Evolutionary conservation across 1,284 basidiomycete species (phyloP), one percentile per base, ranked within the genome.

Genomic region (Amylostereum chailletii): DNA sequence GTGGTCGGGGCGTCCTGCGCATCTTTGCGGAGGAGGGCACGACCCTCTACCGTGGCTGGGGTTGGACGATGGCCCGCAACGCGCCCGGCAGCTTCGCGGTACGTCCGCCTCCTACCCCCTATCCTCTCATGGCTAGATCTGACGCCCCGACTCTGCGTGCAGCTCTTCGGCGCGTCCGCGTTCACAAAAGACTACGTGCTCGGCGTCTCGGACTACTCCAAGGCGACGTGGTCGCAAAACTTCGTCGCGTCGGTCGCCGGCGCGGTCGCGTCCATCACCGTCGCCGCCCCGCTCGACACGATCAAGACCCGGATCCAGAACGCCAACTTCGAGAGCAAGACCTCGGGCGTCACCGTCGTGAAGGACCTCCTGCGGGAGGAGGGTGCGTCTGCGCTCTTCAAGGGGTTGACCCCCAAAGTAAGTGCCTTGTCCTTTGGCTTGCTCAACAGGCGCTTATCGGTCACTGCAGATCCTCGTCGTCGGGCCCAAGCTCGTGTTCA

Each of bases 281-380:
- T 99, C 58, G 94, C 95, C 9, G 94, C 95, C 2, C 95, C 95
- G 0, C 81, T 99, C 26, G 95, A 99, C 62, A 89, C 89, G 40
- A 85, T 99, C 71, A 99, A 99, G 75, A 95, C 93, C 30, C 86
- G 94, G 43, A 96, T 98, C 57, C 95, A 98, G 67, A 97, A 97
- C 68, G 93, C 94, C 56, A 96, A 97, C 76, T 99, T 99, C 64
- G 91, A 95, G 71, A 78, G 76, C 50, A 92, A 94, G 64, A 89
- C 86, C n/a, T 79, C 83, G 37, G 95, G 96, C n/a, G 60, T 87
- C 47, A 83, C 83, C 1, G 90, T 98, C 49, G 74, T 98, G 56
- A 83, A 79, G 64, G 95, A 98, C 42, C 77, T 99, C 60, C 65
- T 98, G 64, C 85, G 81, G 67, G 81, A 91, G 55, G 95, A 99